Conservation (phyloP, 805 yeast species). For the Cyberlindnera subsufficiens region DNA sequence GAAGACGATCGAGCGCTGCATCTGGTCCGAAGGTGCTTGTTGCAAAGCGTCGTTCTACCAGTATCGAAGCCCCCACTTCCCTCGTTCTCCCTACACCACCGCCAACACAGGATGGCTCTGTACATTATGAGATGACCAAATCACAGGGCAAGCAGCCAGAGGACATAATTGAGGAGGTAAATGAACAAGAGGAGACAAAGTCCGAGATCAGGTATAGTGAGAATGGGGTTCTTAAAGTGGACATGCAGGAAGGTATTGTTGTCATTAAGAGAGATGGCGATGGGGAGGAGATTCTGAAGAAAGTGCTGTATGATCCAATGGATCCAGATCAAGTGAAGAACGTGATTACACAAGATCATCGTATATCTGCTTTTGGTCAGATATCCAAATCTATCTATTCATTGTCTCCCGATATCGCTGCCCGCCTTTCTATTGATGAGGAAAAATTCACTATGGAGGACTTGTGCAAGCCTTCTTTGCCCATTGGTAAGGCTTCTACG, state of each 20-base stretch:
- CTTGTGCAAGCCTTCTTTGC: slow-evolving; percentile 59
- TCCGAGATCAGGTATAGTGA: background rate
- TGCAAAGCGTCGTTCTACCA: slow-evolving; percentile 6
- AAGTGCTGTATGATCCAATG: slow-evolving; percentile 3
- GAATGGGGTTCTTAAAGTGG: background rate
- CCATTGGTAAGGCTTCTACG: slow-evolving; percentile 59
- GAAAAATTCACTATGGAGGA: slow-evolving; percentile 59
- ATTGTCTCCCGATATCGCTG: slow-evolving; percentile 27
- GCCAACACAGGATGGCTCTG: slow-evolving; percentile 6
- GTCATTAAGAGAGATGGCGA: slow-evolving; percentile 5
- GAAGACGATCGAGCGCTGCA: slow-evolving; percentile 9
- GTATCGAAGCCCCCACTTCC: background rate
- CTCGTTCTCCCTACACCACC: slow-evolving; percentile 10
- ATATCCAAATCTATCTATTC: slow-evolving; percentile 33
- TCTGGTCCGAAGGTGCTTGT: background rate
- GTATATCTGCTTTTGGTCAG: slow-evolving; percentile 21
- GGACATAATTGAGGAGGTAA: slow-evolving; percentile 5
- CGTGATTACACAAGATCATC: slow-evolving; percentile 15
- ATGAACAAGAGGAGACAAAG: slow-evolving; percentile 1
- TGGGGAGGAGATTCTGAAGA: slow-evolving; percentile 3
- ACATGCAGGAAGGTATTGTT: slow-evolving; percentile 5
- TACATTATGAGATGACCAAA: slow-evolving; percentile 1
- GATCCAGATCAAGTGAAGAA: background rate
- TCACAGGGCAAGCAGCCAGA: slow-evolving; percentile 7
- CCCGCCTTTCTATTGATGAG: slow-evolving; percentile 44